Percentiles rank a stretch among this genome's conserved stretches.
Evolutionary conservation across 2,329 filamentous ascomycete species (phyloP).

Genomic region (Aspergillus tanneri): DNA sequence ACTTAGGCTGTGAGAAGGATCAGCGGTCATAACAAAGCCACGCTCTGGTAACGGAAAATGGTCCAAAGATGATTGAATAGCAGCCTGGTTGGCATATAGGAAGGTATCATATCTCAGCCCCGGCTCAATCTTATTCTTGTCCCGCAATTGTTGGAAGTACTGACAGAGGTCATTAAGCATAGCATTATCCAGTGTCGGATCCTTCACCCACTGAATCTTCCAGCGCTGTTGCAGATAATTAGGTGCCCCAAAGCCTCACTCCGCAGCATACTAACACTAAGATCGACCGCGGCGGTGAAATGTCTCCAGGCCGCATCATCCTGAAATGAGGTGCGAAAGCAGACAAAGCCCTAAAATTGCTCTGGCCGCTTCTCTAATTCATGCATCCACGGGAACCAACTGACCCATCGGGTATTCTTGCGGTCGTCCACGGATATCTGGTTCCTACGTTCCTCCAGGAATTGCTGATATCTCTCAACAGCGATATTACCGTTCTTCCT

Average conservation of each 20-base stretch:
- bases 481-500: neutral
- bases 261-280: neutral
- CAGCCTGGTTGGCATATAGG: neutral
- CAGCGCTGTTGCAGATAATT: neutral
- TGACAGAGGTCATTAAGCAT: neutral
- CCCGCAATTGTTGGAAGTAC: neutral
- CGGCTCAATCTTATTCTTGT: neutral
- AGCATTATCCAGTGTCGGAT: neutral
- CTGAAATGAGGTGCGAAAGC: neutral
- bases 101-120: neutral
- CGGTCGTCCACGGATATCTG: neutral
- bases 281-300: neutral
- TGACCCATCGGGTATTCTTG: slow-evolving; percentile 1
- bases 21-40: neutral
- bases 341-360: neutral
- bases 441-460: neutral
- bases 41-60: slow-evolving; percentile 1
- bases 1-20: neutral
- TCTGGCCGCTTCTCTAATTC: neutral
- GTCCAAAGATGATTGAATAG: neutral
- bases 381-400: neutral
- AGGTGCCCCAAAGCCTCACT: neutral
- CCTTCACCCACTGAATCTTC: neutral
- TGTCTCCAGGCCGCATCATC: slow-evolving; percentile 1
- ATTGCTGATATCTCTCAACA: neutral